Evolutionary conservation across 164 flowering plant genomes (phyloP).

Genomic region (Chimonanthus praecox): DNA sequence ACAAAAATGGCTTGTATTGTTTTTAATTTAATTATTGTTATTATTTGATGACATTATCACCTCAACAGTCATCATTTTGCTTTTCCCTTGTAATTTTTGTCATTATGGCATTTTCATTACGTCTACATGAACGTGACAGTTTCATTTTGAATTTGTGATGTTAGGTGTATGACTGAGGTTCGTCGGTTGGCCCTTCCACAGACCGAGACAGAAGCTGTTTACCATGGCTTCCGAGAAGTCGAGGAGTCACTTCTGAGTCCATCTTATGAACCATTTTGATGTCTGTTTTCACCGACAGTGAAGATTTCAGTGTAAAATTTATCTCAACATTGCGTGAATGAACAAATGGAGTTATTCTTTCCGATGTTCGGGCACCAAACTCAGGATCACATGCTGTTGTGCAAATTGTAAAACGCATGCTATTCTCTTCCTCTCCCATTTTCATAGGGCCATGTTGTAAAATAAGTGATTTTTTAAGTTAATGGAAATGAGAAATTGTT

Average conservation of each 20-base stretch:
- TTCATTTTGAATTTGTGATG: slow-evolving; percentile 12
- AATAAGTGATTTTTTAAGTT: no score
- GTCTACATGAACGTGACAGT: neutral
- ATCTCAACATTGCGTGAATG: neutral
- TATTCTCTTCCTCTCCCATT: no score
- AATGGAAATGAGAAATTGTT: no score
- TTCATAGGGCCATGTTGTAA: no score
- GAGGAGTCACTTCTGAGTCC: slow-evolving; percentile 80
- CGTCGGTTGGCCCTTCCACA: slow-evolving; percentile 79
- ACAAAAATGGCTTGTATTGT: neutral
- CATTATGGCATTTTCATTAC: neutral
- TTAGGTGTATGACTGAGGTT: slow-evolving; percentile 95
- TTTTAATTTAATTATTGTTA: no score
- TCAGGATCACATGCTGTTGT: neutral
- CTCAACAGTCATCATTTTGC: neutral
- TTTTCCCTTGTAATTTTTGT: neutral
- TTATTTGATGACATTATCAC: neutral
- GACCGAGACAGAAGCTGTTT: slow-evolving; percentile 69
- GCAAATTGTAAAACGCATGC: neutral
- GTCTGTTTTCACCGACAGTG: neutral
- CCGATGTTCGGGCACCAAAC: neutral
- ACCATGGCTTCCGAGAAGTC: slow-evolving; percentile 78
- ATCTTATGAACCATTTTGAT: slow-evolving; percentile 42
- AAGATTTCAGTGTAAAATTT: neutral
- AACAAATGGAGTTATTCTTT: neutral